Percentiles rank a stretch among this genome's conserved stretches.
These are phyloP conservation scores for Linum lewisii DNA, from an alignment of 345 rosid genomes.

Conservation along the genomic window DNA sequence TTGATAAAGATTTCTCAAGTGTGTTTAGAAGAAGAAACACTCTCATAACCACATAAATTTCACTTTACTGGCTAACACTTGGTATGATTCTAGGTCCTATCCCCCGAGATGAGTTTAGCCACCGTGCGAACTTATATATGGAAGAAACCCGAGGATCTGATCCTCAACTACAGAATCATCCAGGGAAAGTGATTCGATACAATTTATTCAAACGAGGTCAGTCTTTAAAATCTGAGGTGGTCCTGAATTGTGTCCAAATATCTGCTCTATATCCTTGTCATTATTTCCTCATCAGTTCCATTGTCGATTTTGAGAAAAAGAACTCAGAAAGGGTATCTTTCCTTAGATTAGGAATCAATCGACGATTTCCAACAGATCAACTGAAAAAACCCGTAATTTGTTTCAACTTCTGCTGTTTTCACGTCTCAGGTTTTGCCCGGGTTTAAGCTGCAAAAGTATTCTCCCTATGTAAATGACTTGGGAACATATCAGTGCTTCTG, in stretches of 20 bases:
- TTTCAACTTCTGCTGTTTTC: slow-evolving; percentile 3
- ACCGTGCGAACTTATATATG: slow-evolving; percentile 85
- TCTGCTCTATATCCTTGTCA: not conserved
- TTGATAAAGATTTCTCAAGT: not conserved
- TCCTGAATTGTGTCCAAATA: not conserved
- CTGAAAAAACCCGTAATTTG: not conserved
- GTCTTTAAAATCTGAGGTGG: not conserved
- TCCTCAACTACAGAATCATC: slow-evolving; percentile 76
- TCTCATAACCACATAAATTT: not conserved
- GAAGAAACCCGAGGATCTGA: slow-evolving; percentile 94
- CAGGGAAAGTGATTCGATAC: slow-evolving; percentile 53
- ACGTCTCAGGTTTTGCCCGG: slow-evolving; percentile 24
- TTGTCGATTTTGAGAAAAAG: not conserved
- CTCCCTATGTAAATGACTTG: slow-evolving; percentile 18
- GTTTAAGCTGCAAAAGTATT: slow-evolving; percentile 12
- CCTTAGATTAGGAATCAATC: not conserved
- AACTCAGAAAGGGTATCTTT: not conserved
- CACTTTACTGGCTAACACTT: not conserved
- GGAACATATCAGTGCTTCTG: slow-evolving; percentile 10
- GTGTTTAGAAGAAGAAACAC: not conserved
- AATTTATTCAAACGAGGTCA: slow-evolving; percentile 25
- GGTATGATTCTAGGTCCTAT: slow-evolving; percentile 51
- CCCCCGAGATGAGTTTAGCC: slow-evolving; percentile 97
- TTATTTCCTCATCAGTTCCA: not conserved
- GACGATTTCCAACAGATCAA: not conserved